phyloP scores from a whole-genome alignment of 441 rosid genomes.

The Caryocar brasiliense region DNA sequence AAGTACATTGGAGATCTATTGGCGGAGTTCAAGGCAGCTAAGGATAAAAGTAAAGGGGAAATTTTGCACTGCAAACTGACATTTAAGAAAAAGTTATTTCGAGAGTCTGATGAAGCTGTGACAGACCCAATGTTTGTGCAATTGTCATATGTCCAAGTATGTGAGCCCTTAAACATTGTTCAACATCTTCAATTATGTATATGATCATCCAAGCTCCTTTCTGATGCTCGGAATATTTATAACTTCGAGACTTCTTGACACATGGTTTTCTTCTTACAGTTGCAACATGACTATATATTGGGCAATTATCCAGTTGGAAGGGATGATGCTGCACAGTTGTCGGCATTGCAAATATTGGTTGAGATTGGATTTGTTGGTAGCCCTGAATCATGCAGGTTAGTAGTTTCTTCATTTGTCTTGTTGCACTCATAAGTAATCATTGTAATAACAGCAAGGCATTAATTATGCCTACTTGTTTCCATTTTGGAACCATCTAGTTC shows the following conservation, averaged over 20 bases:
- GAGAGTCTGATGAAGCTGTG: conserved; percentile 96
- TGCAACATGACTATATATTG: conserved; percentile 91
- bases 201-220: background rate
- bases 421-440: too few relatives aligned
- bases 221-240: background rate
- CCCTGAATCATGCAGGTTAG: conserved; percentile 95
- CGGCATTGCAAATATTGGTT: conserved; percentile 90
- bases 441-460: background rate
- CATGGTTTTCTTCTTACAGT: conserved; percentile 36
- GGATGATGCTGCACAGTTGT: conserved; percentile 96
- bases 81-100: conserved; percentile 84
- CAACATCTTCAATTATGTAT: background rate
- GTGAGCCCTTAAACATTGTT: conserved; percentile 18
- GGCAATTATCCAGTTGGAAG: conserved; percentile 98
- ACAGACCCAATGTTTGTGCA: conserved; percentile 91
- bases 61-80: conserved; percentile 82
- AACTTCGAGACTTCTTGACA: conserved; percentile 20
- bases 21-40: conserved; percentile 84
- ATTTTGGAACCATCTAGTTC: background rate
- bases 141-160: conserved; percentile 89
- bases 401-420: conserved; percentile 12
- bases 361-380: conserved; percentile 79
- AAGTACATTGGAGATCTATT: conserved; percentile 89
- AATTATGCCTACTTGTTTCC: background rate
- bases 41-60: conserved; percentile 92